These are phyloP conservation scores for Posidonia australis DNA, from an alignment of 106 monocot species.

Conservation along the genomic window DNA sequence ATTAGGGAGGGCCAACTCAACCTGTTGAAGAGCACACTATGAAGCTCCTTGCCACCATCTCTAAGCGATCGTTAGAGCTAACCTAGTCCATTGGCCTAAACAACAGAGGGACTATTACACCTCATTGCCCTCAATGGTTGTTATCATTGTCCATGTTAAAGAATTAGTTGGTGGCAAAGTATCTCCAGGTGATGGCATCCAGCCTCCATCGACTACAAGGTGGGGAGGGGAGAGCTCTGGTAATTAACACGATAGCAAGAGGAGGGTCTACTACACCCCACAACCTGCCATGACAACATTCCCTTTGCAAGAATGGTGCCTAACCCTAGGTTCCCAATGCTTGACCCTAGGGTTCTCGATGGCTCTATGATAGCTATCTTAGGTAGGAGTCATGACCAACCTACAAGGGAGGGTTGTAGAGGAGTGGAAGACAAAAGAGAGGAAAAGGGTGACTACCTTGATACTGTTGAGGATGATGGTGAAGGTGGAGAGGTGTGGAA, in stretches of 20 bases:
- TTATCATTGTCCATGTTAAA: conserved; percentile 10
- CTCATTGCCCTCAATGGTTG: not conserved
- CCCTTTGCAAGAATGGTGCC: conserved; percentile 3
- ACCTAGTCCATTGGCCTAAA: conserved; percentile 12
- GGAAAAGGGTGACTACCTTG: conserved; percentile 3
- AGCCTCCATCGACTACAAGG: conserved; percentile 23
- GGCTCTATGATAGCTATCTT: conserved; percentile 20
- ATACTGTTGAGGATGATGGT: conserved; percentile 24
- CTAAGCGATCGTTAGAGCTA: not conserved
- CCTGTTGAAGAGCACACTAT: conserved; percentile 37
- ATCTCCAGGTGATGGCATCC: conserved; percentile 23
- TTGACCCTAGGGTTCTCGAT: not conserved
- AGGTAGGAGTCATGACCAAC: conserved; percentile 30
- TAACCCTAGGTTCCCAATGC: no score
- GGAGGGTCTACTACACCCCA: no score
- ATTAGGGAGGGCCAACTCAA: conserved; percentile 19
- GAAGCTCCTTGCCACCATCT: conserved; percentile 29
- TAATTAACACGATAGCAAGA: conserved; percentile 25
- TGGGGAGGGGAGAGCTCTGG: conserved; percentile 12
- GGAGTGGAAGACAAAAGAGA: conserved; percentile 39
- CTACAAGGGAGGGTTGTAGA: conserved; percentile 54
- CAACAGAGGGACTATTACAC: not conserved
- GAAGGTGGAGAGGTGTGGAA: conserved; percentile 49
- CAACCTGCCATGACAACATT: conserved; percentile 41
- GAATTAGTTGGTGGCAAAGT: conserved; percentile 30